Percentiles rank a stretch among this genome's conserved stretches.
These are phyloP conservation scores for Sonneratia caseolaris DNA, from an alignment of 345 rosid species.

Conservation along the genomic window DNA sequence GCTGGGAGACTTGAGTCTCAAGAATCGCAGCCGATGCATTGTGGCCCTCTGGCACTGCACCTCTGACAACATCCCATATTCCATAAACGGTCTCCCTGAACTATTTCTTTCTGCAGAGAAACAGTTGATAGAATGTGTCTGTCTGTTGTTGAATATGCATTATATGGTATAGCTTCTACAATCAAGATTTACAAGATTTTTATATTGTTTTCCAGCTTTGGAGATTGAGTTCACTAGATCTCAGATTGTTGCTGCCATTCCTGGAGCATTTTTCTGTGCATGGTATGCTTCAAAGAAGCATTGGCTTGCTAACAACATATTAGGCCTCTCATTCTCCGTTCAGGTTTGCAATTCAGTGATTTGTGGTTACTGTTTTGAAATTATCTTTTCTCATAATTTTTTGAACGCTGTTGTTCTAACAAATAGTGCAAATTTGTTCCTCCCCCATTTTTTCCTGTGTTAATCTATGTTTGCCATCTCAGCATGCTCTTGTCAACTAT, in stretches of 20 bases:
- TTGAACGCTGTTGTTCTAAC: too few species aligned
- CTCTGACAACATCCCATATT: background rate
- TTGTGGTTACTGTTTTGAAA: too few species aligned
- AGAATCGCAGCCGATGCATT: too few species aligned
- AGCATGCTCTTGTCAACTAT: background rate
- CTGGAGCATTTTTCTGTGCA: slow-evolving; percentile 91
- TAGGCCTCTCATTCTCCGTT: slow-evolving; percentile 95
- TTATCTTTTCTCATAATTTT: too few species aligned
- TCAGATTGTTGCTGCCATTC: slow-evolving; percentile 86
- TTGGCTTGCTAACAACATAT: slow-evolving; percentile 92
- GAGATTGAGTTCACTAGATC: slow-evolving; percentile 95
- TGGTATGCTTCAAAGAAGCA: slow-evolving; percentile 97
- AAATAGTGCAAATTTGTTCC: too few species aligned
- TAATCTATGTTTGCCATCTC: background rate
- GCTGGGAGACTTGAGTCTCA: too few species aligned
- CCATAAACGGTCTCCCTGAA: background rate
- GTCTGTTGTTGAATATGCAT: background rate
- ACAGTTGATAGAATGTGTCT: background rate
- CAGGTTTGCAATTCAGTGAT: slow-evolving; percentile 45
- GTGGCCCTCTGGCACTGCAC: too few species aligned
- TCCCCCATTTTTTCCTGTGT: background rate
- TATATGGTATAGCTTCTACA: slow-evolving; percentile 8
- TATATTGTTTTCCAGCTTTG: slow-evolving; percentile 56
- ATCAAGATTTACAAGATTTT: slow-evolving; percentile 36
- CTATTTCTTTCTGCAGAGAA: background rate